Evolutionary conservation across 208 protist genomes (phyloP), one percentile per base, ranked within the genome.

Genomic region (Leishmania tropica): DNA sequence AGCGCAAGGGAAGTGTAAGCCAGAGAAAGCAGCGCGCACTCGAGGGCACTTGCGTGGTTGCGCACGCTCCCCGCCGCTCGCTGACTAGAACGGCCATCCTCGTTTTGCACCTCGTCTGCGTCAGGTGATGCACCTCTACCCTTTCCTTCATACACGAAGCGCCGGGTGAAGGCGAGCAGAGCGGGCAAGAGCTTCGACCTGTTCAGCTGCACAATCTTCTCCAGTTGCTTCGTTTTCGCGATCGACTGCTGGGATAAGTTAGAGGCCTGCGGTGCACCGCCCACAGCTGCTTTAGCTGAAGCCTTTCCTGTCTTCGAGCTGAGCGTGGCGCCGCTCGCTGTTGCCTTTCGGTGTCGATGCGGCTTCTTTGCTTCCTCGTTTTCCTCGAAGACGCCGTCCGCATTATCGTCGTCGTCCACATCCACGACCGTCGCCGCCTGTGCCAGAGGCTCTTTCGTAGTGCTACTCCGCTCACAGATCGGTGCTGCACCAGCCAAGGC

Each of bases 181-280:
- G 60, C n/a, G 15, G 76, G 76, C 62, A 53, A n/a, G 2, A 80
- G 58, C 3, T 72, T 35, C 40, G 76, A 62, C 37, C 62, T 21
- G 64, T 73, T 80, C 15, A 80, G 17, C 42, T 71, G n/a, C 48
- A 80, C 64, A 40, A 72, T 48, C 17, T 72, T 70, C 3, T 80
- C 76, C n/a, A 80, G 76, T 31, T 73, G 76, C 76, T 37, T 13
- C 17, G 51, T 58, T 10, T 51, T 65, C 31, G 76, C 53, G 24
- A 7, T 40, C 40, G 4, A 48, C 37, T 28, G 37, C 56, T 62
- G 75, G 28, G 54, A 51, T 47, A 21, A 3, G 24, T 31, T 48
- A 17, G 37, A 31, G 35, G 35, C 24, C 19, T 17, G 37, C 75
- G 6, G 31, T 19, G 35, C 35, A 2, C 58, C 75, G 1, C 40